Conservation (phyloP, 2,329 filamentous ascomycete genomes). For the Arthroderma uncinatum region DNA sequence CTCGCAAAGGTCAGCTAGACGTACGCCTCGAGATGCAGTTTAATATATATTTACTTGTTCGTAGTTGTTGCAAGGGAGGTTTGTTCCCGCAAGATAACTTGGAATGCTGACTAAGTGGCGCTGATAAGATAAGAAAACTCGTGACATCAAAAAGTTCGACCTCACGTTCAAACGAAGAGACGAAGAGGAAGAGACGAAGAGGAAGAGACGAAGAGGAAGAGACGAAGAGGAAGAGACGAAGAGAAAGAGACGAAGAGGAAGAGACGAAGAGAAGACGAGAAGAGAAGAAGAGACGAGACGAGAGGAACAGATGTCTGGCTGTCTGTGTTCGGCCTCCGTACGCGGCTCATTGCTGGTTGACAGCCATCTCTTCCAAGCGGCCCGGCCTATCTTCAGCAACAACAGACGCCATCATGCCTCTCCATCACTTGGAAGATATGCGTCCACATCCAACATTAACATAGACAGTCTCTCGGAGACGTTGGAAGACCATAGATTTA, state of each 20-base stretch:
- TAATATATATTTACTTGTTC: background rate
- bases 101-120: background rate
- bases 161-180: too few species aligned
- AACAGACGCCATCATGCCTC: constrained; percentile 14
- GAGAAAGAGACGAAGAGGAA: background rate
- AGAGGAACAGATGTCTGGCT: background rate
- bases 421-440: constrained; percentile 5
- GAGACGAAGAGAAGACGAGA: background rate
- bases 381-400: constrained; percentile 6
- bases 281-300: background rate
- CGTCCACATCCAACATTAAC: constrained; percentile 13
- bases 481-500: constrained; percentile 25
- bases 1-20: background rate
- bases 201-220: background rate
- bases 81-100: background rate
- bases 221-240: too few species aligned
- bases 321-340: background rate
- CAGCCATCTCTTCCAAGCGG: background rate
- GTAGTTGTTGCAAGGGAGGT: background rate
- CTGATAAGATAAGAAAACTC: background rate
- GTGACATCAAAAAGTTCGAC: too few species aligned
- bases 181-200: background rate
- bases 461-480: constrained; percentile 24
- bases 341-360: background rate
- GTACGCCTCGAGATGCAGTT: background rate